These are phyloP conservation scores for Fusarium sp. DNA, from an alignment of 2,329 filamentous ascomycete species.

Conservation along the genomic window DNA sequence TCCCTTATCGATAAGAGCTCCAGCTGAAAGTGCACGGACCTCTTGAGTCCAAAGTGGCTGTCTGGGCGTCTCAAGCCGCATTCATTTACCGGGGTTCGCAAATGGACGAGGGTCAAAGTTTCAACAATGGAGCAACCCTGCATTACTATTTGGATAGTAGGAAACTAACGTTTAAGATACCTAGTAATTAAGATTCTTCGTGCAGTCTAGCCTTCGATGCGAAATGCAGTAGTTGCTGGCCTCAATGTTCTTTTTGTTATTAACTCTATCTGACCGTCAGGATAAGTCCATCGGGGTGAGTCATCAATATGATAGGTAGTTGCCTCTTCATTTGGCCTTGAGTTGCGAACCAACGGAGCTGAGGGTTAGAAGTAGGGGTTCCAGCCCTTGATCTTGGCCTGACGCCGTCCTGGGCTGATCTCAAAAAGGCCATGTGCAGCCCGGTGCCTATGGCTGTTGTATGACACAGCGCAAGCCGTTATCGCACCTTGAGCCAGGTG, in stretches of 20 bases:
- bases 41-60: not conserved
- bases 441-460: constrained; percentile 6
- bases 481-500: constrained; percentile 3
- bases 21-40: constrained; percentile 26
- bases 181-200: too few relatives aligned
- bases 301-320: constrained; percentile 10
- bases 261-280: constrained; percentile 16
- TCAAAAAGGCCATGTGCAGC: constrained; percentile 8
- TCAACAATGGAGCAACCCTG: not conserved
- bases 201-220: not conserved
- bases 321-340: constrained; percentile 5
- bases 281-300: constrained; percentile 6
- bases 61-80: constrained; percentile 26
- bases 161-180: not conserved
- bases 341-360: not conserved
- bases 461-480: constrained; percentile 4
- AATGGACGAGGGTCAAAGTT: not conserved
- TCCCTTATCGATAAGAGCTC: constrained; percentile 43
- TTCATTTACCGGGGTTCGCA: constrained; percentile 39
- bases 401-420: constrained; percentile 4
- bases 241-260: constrained; percentile 24
- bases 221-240: not conserved
- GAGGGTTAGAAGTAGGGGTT: not conserved
- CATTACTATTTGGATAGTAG: too few relatives aligned
- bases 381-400: not conserved